Evolutionary conservation across 2,329 filamentous ascomycete genomes (phyloP), one percentile per base, ranked within the genome.

Genomic region (Coleophoma crateriformis): DNA sequence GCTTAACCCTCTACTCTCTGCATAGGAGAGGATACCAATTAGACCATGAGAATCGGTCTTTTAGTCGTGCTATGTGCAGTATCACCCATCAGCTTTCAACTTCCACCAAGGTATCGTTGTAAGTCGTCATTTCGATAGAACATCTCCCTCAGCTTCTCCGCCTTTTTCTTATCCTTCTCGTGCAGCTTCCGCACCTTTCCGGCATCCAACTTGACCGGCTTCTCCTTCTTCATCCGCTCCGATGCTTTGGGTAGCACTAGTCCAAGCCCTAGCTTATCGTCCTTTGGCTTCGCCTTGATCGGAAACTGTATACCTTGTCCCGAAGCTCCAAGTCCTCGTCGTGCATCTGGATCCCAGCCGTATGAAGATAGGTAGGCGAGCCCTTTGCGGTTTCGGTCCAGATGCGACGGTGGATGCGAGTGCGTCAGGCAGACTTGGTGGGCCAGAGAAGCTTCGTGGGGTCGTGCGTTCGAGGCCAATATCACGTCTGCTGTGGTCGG

Each of bases 71-170:
- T 41, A 12, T 17, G 6, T 8, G 2, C 15, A 41, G 39, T 17
- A 4, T 15, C 39, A 17, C 17, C 11, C 7, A 41, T 4, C 11
- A 10, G 11, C 17, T 27, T n/a, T 57, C 48, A 61, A 17, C 50
- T 48, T 19, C 55, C 52, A 6, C 58, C 53, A 15, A 64, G 43
- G 48, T 95, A 94, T 61, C 76, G 81, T 60, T 90, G 81, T 48
- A 95, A 71, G 56, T 92, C 86, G n/a, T 87, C 78, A 56, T 80
- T 84, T 17, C 80, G 77, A 67, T 88, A 92, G 54, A 96, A 86
- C 69, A 88, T 76, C 58, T 81, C 75, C 55, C 83, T 77, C 51
- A 96, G 65, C 60, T 70, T 81, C 52, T 87, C 79, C 15, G 77
- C 74, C 53, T 74, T 83, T 64, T 71, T 81, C 68, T 75, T 84